These are phyloP conservation scores for Colletotrichum zoysiae DNA, from an alignment of 2,329 filamentous ascomycete genomes.

Conservation along the genomic window DNA sequence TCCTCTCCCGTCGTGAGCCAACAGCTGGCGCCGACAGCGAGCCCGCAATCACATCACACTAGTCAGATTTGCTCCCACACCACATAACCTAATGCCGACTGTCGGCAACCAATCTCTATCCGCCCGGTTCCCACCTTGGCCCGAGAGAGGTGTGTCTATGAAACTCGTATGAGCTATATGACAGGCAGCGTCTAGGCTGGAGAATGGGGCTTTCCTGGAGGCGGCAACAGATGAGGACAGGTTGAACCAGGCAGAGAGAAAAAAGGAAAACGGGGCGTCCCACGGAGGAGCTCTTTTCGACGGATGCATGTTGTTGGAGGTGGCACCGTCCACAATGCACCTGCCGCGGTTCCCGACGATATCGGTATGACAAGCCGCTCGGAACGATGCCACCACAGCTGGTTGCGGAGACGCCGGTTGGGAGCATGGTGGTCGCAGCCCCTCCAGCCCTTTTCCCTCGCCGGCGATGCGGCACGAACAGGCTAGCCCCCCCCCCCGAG, in stretches of 20 bases:
- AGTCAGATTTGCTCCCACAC: constrained; percentile 8
- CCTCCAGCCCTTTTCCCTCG: constrained; percentile 2
- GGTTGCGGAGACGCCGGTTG: constrained; percentile 24
- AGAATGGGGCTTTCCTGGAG: constrained; percentile 31
- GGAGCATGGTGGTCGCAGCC: neutral
- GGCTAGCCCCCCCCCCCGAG: constrained; percentile 17
- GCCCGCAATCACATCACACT: constrained; percentile 17
- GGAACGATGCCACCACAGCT: constrained; percentile 25
- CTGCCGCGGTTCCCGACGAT: neutral
- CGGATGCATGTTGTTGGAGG: constrained; percentile 17
- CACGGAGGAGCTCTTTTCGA: constrained; percentile 34
- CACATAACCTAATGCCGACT: constrained; percentile 22
- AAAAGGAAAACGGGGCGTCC: constrained; percentile 16
- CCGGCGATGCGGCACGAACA: constrained; percentile 24
- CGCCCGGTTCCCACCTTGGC: constrained; percentile 23
- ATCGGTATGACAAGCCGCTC: constrained; percentile 7
- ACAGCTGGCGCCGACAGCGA: constrained; percentile 14
- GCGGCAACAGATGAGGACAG: constrained; percentile 16
- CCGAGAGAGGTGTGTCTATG: constrained; percentile 27
- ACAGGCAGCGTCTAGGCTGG: constrained; percentile 28
- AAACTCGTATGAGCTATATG: constrained; percentile 36
- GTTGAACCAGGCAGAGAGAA: constrained; percentile 2
- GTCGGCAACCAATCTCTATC: constrained; percentile 27
- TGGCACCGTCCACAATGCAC: constrained; percentile 8
- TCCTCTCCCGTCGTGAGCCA: constrained; percentile 14